These are phyloP conservation scores for Metarhizium rileyi DNA, from an alignment of 2,329 filamentous ascomycete genomes.

Conservation along the genomic window DNA sequence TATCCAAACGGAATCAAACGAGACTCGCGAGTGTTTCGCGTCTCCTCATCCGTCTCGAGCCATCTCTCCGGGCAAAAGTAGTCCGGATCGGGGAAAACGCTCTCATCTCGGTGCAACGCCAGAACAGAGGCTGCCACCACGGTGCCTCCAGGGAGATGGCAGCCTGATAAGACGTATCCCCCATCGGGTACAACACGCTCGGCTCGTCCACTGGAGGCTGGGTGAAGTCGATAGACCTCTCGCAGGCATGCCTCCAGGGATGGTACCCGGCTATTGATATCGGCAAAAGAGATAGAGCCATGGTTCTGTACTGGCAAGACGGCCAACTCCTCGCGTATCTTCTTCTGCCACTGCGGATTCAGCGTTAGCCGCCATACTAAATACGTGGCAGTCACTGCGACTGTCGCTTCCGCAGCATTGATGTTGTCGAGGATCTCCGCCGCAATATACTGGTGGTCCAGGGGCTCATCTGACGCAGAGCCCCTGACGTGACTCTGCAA, in stretches of 20 bases:
- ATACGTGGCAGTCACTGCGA: slow-evolving; percentile 6
- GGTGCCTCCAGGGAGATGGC: slow-evolving; percentile 1
- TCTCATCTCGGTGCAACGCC: slow-evolving; percentile 4
- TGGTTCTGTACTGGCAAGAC: slow-evolving; percentile 2
- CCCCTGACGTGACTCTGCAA: background rate
- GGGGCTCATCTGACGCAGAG: background rate
- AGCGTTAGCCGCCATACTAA: slow-evolving; percentile 6
- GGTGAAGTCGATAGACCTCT: slow-evolving; percentile 8
- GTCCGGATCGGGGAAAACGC: slow-evolving; percentile 4
- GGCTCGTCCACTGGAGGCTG: slow-evolving; percentile 7
- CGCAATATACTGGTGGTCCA: slow-evolving; percentile 3
- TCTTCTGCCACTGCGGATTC: slow-evolving; percentile 5
- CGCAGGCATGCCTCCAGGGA: slow-evolving; percentile 6
- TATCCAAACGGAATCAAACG: slow-evolving; percentile 8
- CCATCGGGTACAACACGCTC: slow-evolving; percentile 7
- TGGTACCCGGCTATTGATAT: slow-evolving; percentile 1
- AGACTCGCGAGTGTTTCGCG: slow-evolving; percentile 1
- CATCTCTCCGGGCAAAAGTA: slow-evolving; percentile 3
- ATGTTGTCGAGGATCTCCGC: slow-evolving; percentile 7
- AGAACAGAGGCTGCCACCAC: slow-evolving; percentile 3
- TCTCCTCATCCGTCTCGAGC: slow-evolving; percentile 3
- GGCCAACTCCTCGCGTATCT: slow-evolving; percentile 5
- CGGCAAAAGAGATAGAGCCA: slow-evolving; percentile 3
- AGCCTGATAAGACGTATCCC: background rate
- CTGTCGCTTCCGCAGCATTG: slow-evolving; percentile 6